Evolutionary conservation across 768 basidiomycete genomes (phyloP).

Genomic region (Boletus pseudopeckii): DNA sequence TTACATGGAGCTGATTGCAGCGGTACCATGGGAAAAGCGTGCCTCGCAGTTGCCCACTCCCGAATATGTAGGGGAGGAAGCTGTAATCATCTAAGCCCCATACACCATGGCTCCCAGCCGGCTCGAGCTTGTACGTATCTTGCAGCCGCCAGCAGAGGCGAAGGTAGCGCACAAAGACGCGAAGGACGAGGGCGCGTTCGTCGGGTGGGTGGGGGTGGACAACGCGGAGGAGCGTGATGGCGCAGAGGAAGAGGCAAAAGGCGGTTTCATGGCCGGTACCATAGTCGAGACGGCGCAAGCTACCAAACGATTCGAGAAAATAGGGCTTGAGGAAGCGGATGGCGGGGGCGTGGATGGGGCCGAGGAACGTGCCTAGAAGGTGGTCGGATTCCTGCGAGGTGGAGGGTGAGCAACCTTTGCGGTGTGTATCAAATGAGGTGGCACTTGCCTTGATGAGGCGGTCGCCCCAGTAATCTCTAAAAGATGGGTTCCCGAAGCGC

Average conservation of each 20-base stretch:
- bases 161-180: conserved; percentile 75
- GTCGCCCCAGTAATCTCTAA: conserved; percentile 73
- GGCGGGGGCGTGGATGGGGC: conserved; percentile 38
- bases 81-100: conserved; percentile 95
- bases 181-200: conserved; percentile 57
- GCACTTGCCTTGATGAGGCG: conserved; percentile 67
- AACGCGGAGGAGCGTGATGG: conserved; percentile 66
- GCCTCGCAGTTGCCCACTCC: conserved; percentile 87
- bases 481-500: conserved; percentile 89
- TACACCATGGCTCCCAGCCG: conserved; percentile 96
- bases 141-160: conserved; percentile 82
- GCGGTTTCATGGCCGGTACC: conserved; percentile 95
- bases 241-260: conserved; percentile 75
- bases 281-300: conserved; percentile 89
- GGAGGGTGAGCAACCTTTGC: background rate
- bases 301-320: conserved; percentile 81
- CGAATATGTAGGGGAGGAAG: conserved; percentile 88
- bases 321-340: conserved; percentile 75
- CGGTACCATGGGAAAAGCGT: conserved; percentile 10
- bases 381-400: conserved; percentile 47
- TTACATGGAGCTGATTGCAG: conserved; percentile 3
- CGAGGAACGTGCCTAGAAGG: conserved; percentile 50
- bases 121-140: conserved; percentile 86
- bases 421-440: background rate
- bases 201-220: conserved; percentile 54